A percentile compares a stretch with the other conserved stretches of the same genome.
Conservation (phyloP, 192 early-diverging fungal species). For the Linderina pennispora region DNA sequence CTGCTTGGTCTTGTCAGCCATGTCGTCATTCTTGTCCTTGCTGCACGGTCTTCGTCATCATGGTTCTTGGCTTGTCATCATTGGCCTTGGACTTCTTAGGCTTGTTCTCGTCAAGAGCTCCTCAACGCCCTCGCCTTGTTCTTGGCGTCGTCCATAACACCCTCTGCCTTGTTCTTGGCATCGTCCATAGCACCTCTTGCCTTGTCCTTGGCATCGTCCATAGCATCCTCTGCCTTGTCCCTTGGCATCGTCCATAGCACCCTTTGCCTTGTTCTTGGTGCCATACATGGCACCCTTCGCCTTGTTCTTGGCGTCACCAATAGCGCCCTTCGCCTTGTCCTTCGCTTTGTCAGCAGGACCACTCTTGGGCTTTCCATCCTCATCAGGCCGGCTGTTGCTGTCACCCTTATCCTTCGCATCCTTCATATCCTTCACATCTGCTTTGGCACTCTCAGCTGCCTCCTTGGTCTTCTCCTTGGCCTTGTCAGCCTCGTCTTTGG, state of each 20-base stretch:
- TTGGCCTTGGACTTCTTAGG: too few relatives aligned
- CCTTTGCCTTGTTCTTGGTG: neutral
- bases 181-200: too few relatives aligned
- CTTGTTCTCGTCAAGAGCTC: too few relatives aligned
- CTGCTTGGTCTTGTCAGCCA: conserved; percentile 17
- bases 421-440: too few relatives aligned
- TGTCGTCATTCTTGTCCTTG: conserved; percentile 1
- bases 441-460: too few relatives aligned
- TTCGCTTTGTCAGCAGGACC: too few relatives aligned
- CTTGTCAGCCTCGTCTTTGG: neutral
- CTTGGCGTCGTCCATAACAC: neutral
- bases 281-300: neutral
- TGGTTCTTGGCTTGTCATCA: too few relatives aligned
- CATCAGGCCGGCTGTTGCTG: neutral
- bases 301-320: neutral
- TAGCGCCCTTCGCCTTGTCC: too few relatives aligned
- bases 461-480: conserved; percentile 1
- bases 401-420: too few relatives aligned
- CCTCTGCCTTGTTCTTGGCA: conserved; percentile 1
- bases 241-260: neutral
- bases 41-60: too few relatives aligned
- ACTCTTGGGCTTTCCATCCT: too few relatives aligned
- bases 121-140: too few relatives aligned
- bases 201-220: neutral
- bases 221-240: neutral